phyloP scores from a whole-genome alignment of 2,329 filamentous ascomycete genomes.

The Penicillium sp. region DNA sequence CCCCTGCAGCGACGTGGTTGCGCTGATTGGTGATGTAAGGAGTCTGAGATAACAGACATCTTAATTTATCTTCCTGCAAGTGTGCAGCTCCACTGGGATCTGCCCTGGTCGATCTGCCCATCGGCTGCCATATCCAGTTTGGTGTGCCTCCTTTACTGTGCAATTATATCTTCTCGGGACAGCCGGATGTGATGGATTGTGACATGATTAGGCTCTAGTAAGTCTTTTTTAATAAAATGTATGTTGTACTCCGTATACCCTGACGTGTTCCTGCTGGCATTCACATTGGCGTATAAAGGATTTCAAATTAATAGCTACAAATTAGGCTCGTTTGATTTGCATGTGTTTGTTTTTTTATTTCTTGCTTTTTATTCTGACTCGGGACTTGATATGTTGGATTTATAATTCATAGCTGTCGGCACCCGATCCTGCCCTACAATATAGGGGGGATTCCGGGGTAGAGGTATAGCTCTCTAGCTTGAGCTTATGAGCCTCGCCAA shows the following conservation, averaged over 20 bases:
- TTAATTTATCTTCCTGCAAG: conserved; percentile 2
- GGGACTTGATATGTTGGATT: neutral
- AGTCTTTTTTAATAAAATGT: neutral
- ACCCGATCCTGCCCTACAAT: neutral
- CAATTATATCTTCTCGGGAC: neutral
- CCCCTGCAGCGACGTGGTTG: conserved; percentile 13
- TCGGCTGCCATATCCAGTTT: conserved; percentile 4
- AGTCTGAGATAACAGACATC: conserved; percentile 18
- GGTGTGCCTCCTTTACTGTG: neutral
- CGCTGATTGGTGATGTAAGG: conserved; percentile 17
- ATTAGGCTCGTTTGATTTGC: neutral
- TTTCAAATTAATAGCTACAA: neutral
- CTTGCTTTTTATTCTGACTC: neutral
- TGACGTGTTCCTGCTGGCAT: neutral
- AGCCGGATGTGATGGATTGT: conserved; percentile 3
- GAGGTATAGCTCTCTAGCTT: neutral
- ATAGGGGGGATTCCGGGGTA: neutral
- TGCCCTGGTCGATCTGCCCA: neutral
- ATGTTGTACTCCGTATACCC: neutral
- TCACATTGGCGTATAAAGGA: neutral
- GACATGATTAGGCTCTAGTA: neutral
- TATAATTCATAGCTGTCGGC: neutral
- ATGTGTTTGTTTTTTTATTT: neutral
- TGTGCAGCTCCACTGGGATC: conserved; percentile 1
- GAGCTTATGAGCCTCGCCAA: neutral